Evolutionary conservation across 306 rosid genomes (phyloP).

Genomic region (Trichosanthes cucumerina): DNA sequence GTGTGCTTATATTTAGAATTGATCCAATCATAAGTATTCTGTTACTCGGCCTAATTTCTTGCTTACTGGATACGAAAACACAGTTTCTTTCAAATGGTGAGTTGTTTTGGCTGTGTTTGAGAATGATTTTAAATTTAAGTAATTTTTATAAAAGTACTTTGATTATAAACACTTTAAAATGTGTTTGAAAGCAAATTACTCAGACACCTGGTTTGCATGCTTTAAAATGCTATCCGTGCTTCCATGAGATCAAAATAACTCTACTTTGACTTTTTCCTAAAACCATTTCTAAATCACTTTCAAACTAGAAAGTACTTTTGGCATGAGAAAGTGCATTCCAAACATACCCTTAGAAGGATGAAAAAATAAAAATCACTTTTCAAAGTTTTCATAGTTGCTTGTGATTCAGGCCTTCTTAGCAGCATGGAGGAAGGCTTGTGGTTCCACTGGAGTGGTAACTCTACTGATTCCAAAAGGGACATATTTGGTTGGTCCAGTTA

Average conservation of each 20-base stretch:
- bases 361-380: not conserved
- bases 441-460: slow-evolving; percentile 22
- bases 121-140: not conserved
- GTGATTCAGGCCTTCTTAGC: slow-evolving; percentile 30
- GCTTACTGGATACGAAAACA: not conserved
- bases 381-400: not conserved
- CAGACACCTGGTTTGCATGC: no score
- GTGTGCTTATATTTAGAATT: not conserved
- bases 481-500: slow-evolving; percentile 31
- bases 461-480: slow-evolving; percentile 33
- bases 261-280: not conserved
- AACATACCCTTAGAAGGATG: not conserved
- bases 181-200: not conserved
- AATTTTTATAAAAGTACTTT: not conserved
- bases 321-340: not conserved
- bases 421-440: slow-evolving; percentile 35
- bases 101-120: not conserved
- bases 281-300: not conserved
- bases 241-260: no score
- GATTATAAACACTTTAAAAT: not conserved
- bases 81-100: not conserved
- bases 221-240: no score
- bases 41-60: not conserved
- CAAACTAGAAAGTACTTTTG: not conserved
- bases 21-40: not conserved